A percentile compares a stretch with the other conserved stretches of the same genome.
These are phyloP conservation scores for Diaporthe sp. DNA, from an alignment of 2,329 filamentous ascomycete species.

Conservation along the genomic window DNA sequence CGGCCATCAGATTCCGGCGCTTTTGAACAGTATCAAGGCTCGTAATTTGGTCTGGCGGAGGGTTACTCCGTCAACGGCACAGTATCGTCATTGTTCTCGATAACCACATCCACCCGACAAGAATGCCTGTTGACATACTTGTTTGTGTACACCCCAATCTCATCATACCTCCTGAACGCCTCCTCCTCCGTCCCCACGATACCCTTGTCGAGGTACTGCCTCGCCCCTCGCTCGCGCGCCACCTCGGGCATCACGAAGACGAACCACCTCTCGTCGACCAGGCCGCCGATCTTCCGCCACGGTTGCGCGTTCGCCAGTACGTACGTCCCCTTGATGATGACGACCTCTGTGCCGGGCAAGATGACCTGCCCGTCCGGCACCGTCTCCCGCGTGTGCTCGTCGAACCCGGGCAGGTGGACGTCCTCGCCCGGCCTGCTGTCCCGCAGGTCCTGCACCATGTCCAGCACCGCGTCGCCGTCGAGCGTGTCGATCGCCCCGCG, in stretches of 20 bases:
- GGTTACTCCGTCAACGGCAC: not conserved
- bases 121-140: constrained; percentile 28
- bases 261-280: constrained; percentile 22
- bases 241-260: constrained; percentile 17
- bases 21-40: not conserved
- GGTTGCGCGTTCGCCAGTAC: constrained; percentile 16
- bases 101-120: constrained; percentile 20
- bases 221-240: constrained; percentile 23
- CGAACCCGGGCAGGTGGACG: constrained; percentile 7
- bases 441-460: constrained; percentile 18
- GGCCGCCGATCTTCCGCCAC: constrained; percentile 9
- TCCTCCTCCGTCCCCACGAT: constrained; percentile 23
- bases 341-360: not conserved
- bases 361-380: not conserved
- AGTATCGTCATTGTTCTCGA: constrained; percentile 25
- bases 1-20: not conserved
- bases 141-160: constrained; percentile 15
- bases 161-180: constrained; percentile 16
- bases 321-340: constrained; percentile 28
- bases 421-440: constrained; percentile 9
- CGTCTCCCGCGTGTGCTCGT: constrained; percentile 21
- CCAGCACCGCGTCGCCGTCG: constrained; percentile 28
- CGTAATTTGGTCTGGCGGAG: not conserved
- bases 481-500: constrained; percentile 19
- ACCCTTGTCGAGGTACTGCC: constrained; percentile 13